Evolutionary conservation across 2,329 filamentous ascomycete species (phyloP).

Genomic region (Phaeoacremonium minimum): DNA sequence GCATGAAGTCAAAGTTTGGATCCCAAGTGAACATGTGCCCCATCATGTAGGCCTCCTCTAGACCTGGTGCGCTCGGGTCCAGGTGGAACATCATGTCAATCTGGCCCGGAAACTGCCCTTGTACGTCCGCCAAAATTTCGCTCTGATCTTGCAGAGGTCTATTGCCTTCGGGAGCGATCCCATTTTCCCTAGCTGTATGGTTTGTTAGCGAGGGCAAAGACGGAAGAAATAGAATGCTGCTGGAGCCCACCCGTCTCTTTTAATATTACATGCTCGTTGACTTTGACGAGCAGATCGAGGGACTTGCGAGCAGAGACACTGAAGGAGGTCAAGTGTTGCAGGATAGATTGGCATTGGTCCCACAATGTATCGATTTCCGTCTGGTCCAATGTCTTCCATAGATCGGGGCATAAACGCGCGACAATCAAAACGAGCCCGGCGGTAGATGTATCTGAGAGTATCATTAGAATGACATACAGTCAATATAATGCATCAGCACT

Average conservation of each 20-base stretch:
- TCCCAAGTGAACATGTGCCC: slow-evolving; percentile 12
- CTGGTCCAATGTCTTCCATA: slow-evolving; percentile 6
- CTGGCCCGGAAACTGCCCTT: slow-evolving; percentile 7
- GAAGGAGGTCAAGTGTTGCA: slow-evolving; percentile 12
- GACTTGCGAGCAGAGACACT: slow-evolving; percentile 13
- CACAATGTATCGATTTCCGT: slow-evolving; percentile 9
- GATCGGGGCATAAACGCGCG: slow-evolving; percentile 8
- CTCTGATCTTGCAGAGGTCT: background rate
- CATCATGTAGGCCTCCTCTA: slow-evolving; percentile 5
- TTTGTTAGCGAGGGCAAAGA: background rate
- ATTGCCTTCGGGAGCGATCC: background rate
- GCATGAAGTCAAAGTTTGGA: slow-evolving; percentile 9
- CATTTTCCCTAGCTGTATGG: slow-evolving; percentile 1
- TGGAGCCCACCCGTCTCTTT: slow-evolving; percentile 6
- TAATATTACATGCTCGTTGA: slow-evolving; percentile 12
- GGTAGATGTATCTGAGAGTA: slow-evolving; percentile 11
- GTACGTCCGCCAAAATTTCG: slow-evolving; percentile 2
- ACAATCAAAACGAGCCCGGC: slow-evolving; percentile 13
- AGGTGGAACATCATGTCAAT: slow-evolving; percentile 1
- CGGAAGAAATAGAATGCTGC: background rate
- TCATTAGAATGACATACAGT: background rate
- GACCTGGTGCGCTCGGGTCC: background rate
- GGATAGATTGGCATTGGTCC: slow-evolving; percentile 10
- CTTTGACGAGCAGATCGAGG: slow-evolving; percentile 9
- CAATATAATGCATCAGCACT: background rate